A percentile compares a stretch with the other conserved stretches of the same genome.
These are phyloP conservation scores for Chamaecrista fasciculata DNA, from an alignment of 306 rosid genomes.

Conservation along the genomic window DNA sequence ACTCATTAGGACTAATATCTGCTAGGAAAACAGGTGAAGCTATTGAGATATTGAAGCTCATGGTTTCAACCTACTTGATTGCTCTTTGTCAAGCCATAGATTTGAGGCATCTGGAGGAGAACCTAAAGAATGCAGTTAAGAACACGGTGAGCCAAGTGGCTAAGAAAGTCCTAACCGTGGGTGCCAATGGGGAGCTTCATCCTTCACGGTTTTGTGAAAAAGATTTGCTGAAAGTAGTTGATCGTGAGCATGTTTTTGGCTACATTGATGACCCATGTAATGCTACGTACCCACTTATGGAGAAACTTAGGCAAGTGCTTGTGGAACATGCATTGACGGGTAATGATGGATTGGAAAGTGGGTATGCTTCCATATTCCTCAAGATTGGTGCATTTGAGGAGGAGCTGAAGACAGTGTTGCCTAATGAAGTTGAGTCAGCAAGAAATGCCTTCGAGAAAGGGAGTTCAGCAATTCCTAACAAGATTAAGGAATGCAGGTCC, in stretches of 20 bases:
- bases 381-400: slow-evolving; percentile 45
- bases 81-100: slow-evolving; percentile 53
- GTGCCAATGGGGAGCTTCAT: slow-evolving; percentile 35
- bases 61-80: slow-evolving; percentile 39
- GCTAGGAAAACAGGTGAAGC: slow-evolving; percentile 42
- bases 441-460: slow-evolving; percentile 36
- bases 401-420: slow-evolving; percentile 37
- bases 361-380: slow-evolving; percentile 29
- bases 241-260: slow-evolving; percentile 36
- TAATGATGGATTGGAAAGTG: slow-evolving; percentile 25
- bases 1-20: slow-evolving; percentile 49
- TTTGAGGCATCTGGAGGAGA: slow-evolving; percentile 51
- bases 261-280: slow-evolving; percentile 43
- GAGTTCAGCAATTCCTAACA: slow-evolving; percentile 32
- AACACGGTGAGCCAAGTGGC: slow-evolving; percentile 38
- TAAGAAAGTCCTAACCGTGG: slow-evolving; percentile 32
- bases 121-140: slow-evolving; percentile 33
- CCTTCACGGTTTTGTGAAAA: slow-evolving; percentile 41
- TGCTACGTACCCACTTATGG: slow-evolving; percentile 37
- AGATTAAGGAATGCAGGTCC: slow-evolving; percentile 33
- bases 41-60: slow-evolving; percentile 46
- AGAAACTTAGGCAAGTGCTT: slow-evolving; percentile 39
- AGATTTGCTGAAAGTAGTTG: slow-evolving; percentile 41
- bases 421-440: slow-evolving; percentile 37
- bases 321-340: slow-evolving; percentile 37